Base-by-base conservation (phyloP, 2,329 filamentous ascomycete genomes). In the Blastomyces percursus region DNA sequence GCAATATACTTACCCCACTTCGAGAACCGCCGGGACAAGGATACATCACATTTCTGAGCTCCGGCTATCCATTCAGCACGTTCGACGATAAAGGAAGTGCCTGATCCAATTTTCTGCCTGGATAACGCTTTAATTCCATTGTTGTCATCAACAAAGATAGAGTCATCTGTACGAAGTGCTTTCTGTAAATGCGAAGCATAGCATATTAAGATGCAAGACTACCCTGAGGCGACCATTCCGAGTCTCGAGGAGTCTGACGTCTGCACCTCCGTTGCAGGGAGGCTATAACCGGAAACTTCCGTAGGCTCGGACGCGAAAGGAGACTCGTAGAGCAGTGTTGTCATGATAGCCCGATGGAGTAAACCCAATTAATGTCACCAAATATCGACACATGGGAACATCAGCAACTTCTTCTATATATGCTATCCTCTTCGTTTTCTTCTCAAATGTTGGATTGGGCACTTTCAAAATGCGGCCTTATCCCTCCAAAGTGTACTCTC, bases 121-220 rank as follows among this genome's bases (percentile, higher is more conserved):
- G 57, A 59, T 30, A 59, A 59, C 35, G n/a, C 21, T n/a, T 59
- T 59, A 24, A 48, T 24, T 19, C 24, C 21, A 19, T 46, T 59
- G 30, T 59, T 59, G 40, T 59, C 57, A 21, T 59, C 57, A n/a
- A 59, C 44, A 35, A 59, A 59, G 2, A 59, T 46, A 11, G 57
- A 59, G 21, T 59, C 40, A 48, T 59, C 57, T 16, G 57, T 30
- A 16, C 57, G 57, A n/a, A 59, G 57, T 40, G 46, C 57, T 2
- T 59, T 59, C 16, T 59, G 40, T 24, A 59, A 21, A 35, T 59
- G 19, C 6, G 57, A 44, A 30, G 57, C 57, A 40, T 59, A 40
- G 57, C 57, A 46, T 59, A 59, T 59, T 24, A 59, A 14, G 57
- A 59, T 40, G 57, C 57, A 59, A 59, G 57, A 35, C 57, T 59